Evolutionary conservation across 2,329 filamentous ascomycete species (phyloP).

Genomic region (Fusarium metavorans): DNA sequence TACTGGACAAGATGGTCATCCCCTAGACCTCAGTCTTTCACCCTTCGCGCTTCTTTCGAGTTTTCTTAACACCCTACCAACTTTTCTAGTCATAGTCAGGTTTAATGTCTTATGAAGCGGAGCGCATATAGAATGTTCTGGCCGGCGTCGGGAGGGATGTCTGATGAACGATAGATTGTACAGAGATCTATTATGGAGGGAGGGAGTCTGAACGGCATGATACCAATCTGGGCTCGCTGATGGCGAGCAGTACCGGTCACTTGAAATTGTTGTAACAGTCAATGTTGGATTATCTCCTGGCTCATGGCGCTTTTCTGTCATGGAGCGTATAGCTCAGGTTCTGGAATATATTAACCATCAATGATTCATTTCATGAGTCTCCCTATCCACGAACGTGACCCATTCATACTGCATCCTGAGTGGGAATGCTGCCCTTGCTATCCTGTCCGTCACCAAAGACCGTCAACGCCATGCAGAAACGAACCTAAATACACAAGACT

Average conservation of each 20-base stretch:
- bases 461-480: slow-evolving; percentile 20
- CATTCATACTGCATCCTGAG: not conserved
- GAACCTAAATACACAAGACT: not conserved
- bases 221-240: slow-evolving; percentile 28
- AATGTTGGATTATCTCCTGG: slow-evolving; percentile 20
- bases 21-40: slow-evolving; percentile 4
- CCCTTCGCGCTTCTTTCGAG: not conserved
- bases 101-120: slow-evolving; percentile 40
- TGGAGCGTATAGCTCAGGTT: not conserved
- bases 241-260: not conserved
- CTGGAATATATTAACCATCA: not conserved
- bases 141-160: slow-evolving; percentile 28
- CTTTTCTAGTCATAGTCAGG: slow-evolving; percentile 15
- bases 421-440: not conserved
- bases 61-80: not conserved
- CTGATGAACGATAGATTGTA: slow-evolving; percentile 21
- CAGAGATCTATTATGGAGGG: slow-evolving; percentile 7
- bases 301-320: not conserved
- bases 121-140: slow-evolving; percentile 43
- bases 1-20: slow-evolving; percentile 74
- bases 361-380: not conserved
- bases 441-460: not conserved
- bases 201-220: slow-evolving; percentile 23
- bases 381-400: not conserved
- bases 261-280: slow-evolving; percentile 2